Base-by-base conservation (phyloP, 2,329 filamentous ascomycete genomes). In the Emmonsia crescens region DNA sequence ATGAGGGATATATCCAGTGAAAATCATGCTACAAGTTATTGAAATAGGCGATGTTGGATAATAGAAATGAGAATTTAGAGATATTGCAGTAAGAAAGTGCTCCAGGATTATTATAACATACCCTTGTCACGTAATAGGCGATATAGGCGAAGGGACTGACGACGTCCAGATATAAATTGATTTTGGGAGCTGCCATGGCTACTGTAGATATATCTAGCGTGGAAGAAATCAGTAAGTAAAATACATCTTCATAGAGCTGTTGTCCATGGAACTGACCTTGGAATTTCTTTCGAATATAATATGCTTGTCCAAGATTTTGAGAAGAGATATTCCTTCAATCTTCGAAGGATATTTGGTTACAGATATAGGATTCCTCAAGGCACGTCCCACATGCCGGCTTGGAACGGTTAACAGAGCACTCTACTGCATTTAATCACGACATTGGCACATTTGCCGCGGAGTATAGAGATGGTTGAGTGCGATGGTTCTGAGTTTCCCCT, bases 101-200 rank as follows among this genome's bases (percentile, higher is more conserved):
- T 49, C 10, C 14, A 0, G 8, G 19, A 31, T 52, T 38, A 14
- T n/a, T 51, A 60, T 12, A 9, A 71, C 79, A 65, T 74, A 83
- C 83, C 69, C 77, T 75, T 33, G 82, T 70, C 40, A 84, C 72
- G 66, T 82, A 79, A 69, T 83, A 86, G 2, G 80, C 83, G 61
- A 85, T 75, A 66, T 85, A 86, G 0, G 77, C 81, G 70, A 86
- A 86, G 0, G 84, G 84, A 63, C 79, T 82, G 29, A 86, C 77
- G 12, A 84, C 76, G 72, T 86, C 83, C 54, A 85, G 70, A 66
- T 82, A 85, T 16, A 86, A 73, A 0, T 80, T 83, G 59, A 86
- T 76, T 67, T 79, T 79, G 3, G 79, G 76, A 52, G 70, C 73
- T 27, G 76, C 66, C 79, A 82, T 82, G 40, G 14, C 64, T 52